phyloP scores from a whole-genome alignment of 768 basidiomycete genomes.

The Collybia sordida region DNA sequence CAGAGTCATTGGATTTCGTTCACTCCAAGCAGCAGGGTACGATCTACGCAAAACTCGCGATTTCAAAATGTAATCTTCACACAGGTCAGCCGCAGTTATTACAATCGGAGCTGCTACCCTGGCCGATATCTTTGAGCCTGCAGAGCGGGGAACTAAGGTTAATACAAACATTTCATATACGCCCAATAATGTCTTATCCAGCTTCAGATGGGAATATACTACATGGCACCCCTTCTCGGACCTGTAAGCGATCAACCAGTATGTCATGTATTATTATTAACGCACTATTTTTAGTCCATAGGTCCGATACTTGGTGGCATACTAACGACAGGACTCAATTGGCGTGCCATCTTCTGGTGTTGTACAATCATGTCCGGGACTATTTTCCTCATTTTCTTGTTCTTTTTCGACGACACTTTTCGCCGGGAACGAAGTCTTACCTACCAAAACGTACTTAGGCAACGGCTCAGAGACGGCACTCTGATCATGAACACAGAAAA shows the following conservation, averaged over 20 bases:
- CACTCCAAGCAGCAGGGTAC: slow-evolving; percentile 67
- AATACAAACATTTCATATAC: not conserved
- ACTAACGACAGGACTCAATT: slow-evolving; percentile 64
- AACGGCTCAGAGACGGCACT: slow-evolving; percentile 29
- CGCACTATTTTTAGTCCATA: slow-evolving; percentile 35
- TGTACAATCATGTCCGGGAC: slow-evolving; percentile 60
- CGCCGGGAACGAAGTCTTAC: slow-evolving; percentile 77
- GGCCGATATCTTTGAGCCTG: slow-evolving; percentile 75
- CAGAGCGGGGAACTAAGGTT: slow-evolving; percentile 67
- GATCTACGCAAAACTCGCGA: slow-evolving; percentile 8
- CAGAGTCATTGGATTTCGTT: slow-evolving; percentile 67
- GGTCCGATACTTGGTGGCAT: slow-evolving; percentile 74
- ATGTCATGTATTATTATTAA: not conserved
- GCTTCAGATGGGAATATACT: slow-evolving; percentile 71
- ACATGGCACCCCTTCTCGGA: slow-evolving; percentile 76
- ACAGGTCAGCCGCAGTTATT: slow-evolving; percentile 19
- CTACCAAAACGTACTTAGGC: slow-evolving; percentile 67
- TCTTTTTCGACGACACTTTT: slow-evolving; percentile 82
- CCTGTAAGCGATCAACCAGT: slow-evolving; percentile 33
- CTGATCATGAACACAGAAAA: slow-evolving; percentile 18
- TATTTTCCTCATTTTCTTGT: slow-evolving; percentile 54
- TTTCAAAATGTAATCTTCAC: not conserved
- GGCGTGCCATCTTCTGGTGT: slow-evolving; percentile 87
- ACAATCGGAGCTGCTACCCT: slow-evolving; percentile 76
- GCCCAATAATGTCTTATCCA: not conserved